Conservation (phyloP, 306 rosid genomes). For the Amphicarpaea edgeworthii region DNA sequence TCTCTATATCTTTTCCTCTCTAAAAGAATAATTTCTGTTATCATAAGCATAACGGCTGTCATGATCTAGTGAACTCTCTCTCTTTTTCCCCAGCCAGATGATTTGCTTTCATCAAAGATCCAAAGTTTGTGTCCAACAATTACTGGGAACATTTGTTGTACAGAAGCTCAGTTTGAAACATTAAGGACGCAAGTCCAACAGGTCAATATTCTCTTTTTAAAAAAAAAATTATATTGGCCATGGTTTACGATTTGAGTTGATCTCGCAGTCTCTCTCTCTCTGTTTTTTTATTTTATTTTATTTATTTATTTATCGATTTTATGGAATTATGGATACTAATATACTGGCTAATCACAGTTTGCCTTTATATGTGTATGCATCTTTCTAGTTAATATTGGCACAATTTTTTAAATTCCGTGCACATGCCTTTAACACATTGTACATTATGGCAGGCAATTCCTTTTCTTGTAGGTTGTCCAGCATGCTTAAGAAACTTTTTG, state of each 20-base stretch:
- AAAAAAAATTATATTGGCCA: too few relatives aligned
- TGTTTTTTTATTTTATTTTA: background rate
- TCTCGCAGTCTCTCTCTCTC: background rate
- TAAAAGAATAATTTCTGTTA: too few relatives aligned
- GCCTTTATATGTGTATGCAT: constrained; percentile 14
- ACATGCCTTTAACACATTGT: constrained; percentile 11
- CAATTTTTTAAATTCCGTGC: constrained; percentile 12
- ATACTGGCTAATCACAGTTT: background rate
- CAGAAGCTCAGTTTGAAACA: constrained; percentile 90
- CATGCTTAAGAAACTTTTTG: constrained; percentile 96
- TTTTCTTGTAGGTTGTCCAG: constrained; percentile 97
- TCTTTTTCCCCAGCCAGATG: constrained; percentile 79
- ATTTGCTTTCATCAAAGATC: constrained; percentile 90
- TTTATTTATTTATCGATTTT: too few relatives aligned
- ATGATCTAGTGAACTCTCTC: constrained; percentile 26
- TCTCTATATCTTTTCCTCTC: too few relatives aligned
- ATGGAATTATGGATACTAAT: constrained; percentile 23
- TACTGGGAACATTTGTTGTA: constrained; percentile 90
- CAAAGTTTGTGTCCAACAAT: constrained; percentile 97
- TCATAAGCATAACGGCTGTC: constrained; percentile 33
- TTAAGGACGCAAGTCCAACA: constrained; percentile 87
- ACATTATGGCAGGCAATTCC: constrained; percentile 89
- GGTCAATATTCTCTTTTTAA: constrained; percentile 46
- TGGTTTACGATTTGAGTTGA: constrained; percentile 22
- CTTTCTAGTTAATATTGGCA: constrained; percentile 28